These are phyloP conservation scores for Aspergillus viridinutans DNA, from an alignment of 2,329 filamentous ascomycete genomes.

Conservation along the genomic window DNA sequence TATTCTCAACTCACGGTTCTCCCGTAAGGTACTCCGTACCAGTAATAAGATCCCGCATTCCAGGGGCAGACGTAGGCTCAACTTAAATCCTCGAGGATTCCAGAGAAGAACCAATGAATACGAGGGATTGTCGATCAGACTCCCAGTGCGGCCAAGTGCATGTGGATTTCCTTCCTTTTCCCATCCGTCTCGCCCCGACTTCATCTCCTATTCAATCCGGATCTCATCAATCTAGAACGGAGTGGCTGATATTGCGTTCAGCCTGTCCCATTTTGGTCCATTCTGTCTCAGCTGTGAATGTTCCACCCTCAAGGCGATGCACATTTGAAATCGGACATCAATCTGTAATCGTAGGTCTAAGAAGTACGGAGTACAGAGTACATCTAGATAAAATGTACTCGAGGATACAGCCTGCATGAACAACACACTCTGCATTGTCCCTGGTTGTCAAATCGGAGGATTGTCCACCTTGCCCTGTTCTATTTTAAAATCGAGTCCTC, in stretches of 20 bases:
- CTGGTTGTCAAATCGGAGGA: neutral
- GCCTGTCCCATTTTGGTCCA: neutral
- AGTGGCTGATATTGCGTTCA: too few species aligned
- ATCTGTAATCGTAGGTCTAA: too few species aligned
- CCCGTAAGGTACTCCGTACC: too few species aligned
- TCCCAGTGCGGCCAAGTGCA: neutral
- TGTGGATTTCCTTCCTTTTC: neutral
- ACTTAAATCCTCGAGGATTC: neutral
- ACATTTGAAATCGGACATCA: neutral
- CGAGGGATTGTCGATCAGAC: too few species aligned
- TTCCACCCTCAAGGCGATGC: neutral
- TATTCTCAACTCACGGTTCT: too few species aligned
- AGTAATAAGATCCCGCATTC: neutral
- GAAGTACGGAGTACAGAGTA: neutral
- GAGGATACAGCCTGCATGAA: neutral
- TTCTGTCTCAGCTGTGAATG: neutral
- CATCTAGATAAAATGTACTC: neutral
- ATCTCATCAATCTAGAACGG: too few species aligned
- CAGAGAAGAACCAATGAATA: neutral
- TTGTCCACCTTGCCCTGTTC: neutral
- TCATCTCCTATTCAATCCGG: too few species aligned
- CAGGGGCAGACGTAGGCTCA: neutral
- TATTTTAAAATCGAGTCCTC: neutral
- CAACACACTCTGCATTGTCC: neutral
- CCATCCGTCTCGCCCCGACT: too few species aligned